phyloP scores from a whole-genome alignment of 139 green algal genomes.

The Medakamo hakoo region DNA sequence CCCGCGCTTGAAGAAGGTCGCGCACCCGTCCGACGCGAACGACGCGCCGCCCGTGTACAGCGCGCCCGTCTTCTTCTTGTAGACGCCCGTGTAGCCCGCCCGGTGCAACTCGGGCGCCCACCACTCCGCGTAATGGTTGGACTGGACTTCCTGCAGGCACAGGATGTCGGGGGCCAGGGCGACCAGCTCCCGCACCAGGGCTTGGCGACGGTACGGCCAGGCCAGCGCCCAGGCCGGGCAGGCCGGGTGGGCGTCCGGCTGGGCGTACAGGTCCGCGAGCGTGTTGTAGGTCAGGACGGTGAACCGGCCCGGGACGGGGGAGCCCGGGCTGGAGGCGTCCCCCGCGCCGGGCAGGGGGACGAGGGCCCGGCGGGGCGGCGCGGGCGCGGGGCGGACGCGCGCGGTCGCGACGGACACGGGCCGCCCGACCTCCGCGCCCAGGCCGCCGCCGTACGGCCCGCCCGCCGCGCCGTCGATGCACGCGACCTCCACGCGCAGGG shows the following conservation, averaged over 20 bases:
- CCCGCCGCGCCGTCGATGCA: neutral
- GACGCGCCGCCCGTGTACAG: slow-evolving; percentile 57
- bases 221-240: slow-evolving; percentile 77
- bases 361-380: slow-evolving; percentile 44
- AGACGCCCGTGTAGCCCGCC: slow-evolving; percentile 86
- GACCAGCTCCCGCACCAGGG: slow-evolving; percentile 85
- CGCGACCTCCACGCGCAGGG: slow-evolving; percentile 55
- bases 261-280: slow-evolving; percentile 93
- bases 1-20: slow-evolving; percentile 85
- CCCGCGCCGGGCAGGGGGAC: slow-evolving; percentile 36
- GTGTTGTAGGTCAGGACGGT: slow-evolving; percentile 94
- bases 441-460: neutral
- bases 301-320: slow-evolving; percentile 50
- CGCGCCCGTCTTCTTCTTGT: slow-evolving; percentile 98
- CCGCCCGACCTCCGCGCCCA: slow-evolving; percentile 15
- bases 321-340: slow-evolving; percentile 1
- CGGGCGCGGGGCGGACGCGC: slow-evolving; percentile 61
- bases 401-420: slow-evolving; percentile 42
- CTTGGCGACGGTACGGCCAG: slow-evolving; percentile 84
- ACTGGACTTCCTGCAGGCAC: slow-evolving; percentile 93
- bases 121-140: slow-evolving; percentile 70
- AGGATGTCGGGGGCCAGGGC: slow-evolving; percentile 82
- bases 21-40: slow-evolving; percentile 92
- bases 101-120: slow-evolving; percentile 57
- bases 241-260: slow-evolving; percentile 65